phyloP scores from a whole-genome alignment of 2,329 filamentous ascomycete species.

The Neospermospora avenae region DNA sequence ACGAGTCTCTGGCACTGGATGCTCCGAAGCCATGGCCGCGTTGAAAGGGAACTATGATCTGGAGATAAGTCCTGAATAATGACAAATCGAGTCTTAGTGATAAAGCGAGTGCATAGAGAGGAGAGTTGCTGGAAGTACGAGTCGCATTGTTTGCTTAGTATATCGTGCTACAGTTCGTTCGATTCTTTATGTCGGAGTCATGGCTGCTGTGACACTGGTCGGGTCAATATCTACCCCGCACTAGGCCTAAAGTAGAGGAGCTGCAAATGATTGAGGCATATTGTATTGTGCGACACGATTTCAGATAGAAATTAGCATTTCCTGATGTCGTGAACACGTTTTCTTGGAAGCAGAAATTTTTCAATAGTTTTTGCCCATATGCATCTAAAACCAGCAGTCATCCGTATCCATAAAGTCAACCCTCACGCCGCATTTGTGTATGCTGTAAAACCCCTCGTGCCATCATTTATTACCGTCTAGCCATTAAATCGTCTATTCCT shows the following conservation, averaged over 20 bases:
- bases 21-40: constrained; percentile 28
- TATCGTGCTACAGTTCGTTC: not conserved
- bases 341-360: constrained; percentile 10
- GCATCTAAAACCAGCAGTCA: constrained; percentile 5
- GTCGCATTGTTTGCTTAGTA: constrained; percentile 5
- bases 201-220: constrained; percentile 7
- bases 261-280: constrained; percentile 6
- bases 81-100: not conserved
- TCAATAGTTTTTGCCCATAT: constrained; percentile 7
- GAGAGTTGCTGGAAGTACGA: not conserved
- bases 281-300: constrained; percentile 4
- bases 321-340: constrained; percentile 17
- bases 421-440: constrained; percentile 30
- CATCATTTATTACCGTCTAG: constrained; percentile 28
- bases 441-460: constrained; percentile 28
- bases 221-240: constrained; percentile 25
- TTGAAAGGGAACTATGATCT: not conserved
- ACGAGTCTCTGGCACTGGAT: constrained; percentile 53
- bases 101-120: constrained; percentile 12
- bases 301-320: constrained; percentile 14
- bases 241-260: constrained; percentile 18
- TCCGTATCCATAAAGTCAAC: constrained; percentile 34
- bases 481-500: constrained; percentile 46
- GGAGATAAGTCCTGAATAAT: not conserved
- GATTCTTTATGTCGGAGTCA: constrained; percentile 19